A percentile compares a stretch with the other conserved stretches of the same genome.
phyloP scores from a whole-genome alignment of 2,329 filamentous ascomycete genomes.

The Cercospora zeina region DNA sequence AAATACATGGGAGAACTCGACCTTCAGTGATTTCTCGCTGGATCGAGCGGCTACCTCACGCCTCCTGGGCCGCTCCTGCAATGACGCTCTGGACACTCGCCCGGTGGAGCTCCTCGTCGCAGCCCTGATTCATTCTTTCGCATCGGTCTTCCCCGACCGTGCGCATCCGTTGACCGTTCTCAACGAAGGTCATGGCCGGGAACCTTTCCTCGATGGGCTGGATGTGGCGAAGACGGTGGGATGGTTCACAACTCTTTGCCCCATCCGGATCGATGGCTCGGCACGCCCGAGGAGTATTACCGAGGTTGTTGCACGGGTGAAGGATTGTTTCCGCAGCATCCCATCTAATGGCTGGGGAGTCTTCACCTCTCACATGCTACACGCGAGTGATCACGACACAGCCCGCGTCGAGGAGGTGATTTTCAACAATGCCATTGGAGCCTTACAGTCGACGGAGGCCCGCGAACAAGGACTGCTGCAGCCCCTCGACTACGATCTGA shows the following conservation, averaged over 20 bases:
- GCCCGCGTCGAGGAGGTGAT: not conserved
- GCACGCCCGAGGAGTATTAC: not conserved
- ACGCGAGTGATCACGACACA: not conserved
- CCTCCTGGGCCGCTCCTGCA: not conserved
- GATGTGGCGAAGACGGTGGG: not conserved
- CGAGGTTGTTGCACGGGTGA: not conserved
- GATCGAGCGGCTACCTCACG: not conserved
- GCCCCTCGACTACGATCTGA: not conserved
- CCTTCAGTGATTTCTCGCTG: not conserved
- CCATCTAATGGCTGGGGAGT: not conserved
- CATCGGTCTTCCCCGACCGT: not conserved
- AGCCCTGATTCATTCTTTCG: not conserved
- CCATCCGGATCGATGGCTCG: not conserved
- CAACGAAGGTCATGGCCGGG: not conserved
- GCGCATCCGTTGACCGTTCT: not conserved
- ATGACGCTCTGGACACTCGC: not conserved
- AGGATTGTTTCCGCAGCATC: not conserved
- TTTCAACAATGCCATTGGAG: not conserved
- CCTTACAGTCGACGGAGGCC: not conserved
- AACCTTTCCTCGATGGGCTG: not conserved
- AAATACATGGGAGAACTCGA: not conserved
- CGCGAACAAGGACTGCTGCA: not conserved
- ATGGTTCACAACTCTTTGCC: not conserved
- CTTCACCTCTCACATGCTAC: not conserved
- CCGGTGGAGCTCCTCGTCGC: not conserved